Base-by-base conservation (phyloP, 225 moss, liverwort and hornwort genomes). In the Pseudisothecium myosuroides region DNA sequence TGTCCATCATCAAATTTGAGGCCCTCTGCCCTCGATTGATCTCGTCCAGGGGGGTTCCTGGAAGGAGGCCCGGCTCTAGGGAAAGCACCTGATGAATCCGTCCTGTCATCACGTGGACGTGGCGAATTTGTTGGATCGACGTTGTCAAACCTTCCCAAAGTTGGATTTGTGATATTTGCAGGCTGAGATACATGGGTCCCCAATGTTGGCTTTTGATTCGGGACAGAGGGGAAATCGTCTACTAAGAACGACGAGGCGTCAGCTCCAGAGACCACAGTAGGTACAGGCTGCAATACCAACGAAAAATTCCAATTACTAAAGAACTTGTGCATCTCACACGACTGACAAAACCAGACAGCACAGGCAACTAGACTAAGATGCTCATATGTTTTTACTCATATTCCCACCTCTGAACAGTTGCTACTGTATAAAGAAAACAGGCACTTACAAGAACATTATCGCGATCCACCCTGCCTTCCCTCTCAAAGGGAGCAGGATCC, bases 401-500 rank as follows among this genome's bases (percentile, higher is more conserved):
- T 18, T 82, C 32, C 64, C 59, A 82, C 17, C n/a, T 76, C 85
- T 67, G 39, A 52, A n/a, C 31, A 84, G 43, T 61, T 62, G 60
- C 62, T n/a, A 55, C 59, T 28, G 62, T 47, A 50, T 52, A 66
- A 32, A 45, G 29, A 62, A 69, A 74, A 69, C 31, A 87, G 58
- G 55, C 69, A 90, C 95, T 95, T 84, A 95, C 95, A 78, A 90
- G 91, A 85, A 93, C 82, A 92, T 90, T 85, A 32, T 92, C 75
- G 54, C 63, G 91, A 54, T 85, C 87, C 88, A 59, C 84, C 55
- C 60, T 69, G 60, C 87, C 61, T 64, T 93, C 92, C 58, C 58
- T 87, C 83, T 94, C 92, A 73, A 89, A 89, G 63, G 84, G 81
- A 81, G 86, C 82, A 62, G 95, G 87, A 87, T 95, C 87, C 95